A percentile compares a stretch with the other conserved stretches of the same genome.
Evolutionary conservation across 805 yeast genomes (phyloP).

Genomic region (Ogataea methylovora): DNA sequence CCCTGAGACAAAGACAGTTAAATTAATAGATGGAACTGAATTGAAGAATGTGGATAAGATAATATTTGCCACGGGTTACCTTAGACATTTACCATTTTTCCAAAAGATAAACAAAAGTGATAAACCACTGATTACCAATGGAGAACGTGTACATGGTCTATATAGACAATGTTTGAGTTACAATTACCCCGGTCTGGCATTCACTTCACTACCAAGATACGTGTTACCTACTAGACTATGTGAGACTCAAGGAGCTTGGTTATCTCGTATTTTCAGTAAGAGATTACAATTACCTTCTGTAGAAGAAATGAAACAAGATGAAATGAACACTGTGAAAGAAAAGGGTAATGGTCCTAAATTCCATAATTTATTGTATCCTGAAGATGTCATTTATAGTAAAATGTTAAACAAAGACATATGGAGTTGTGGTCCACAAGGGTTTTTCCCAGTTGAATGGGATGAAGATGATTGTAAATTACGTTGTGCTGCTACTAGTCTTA

Average conservation of each 20-base stretch:
- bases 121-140: constrained; percentile 34
- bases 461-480: constrained; percentile 35
- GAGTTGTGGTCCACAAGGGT: constrained; percentile 36
- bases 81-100: constrained; percentile 54
- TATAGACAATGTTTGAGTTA: constrained; percentile 55
- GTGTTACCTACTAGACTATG: constrained; percentile 57
- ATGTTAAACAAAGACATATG: constrained; percentile 28
- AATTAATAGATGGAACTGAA: constrained; percentile 40
- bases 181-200: constrained; percentile 55
- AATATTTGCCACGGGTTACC: constrained; percentile 69
- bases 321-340: constrained; percentile 25
- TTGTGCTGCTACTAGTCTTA: constrained; percentile 34
- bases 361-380: constrained; percentile 47
- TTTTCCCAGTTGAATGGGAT: constrained; percentile 47
- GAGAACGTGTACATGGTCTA: constrained; percentile 40
- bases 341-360: constrained; percentile 37
- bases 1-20: constrained; percentile 28
- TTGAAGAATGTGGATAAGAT: constrained; percentile 43
- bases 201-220: constrained; percentile 55
- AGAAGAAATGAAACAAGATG: constrained; percentile 39
- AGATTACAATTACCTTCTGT: constrained; percentile 41
- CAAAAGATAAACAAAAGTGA: constrained; percentile 17
- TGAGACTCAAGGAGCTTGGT: constrained; percentile 55
- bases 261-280: constrained; percentile 56
- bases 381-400: constrained; percentile 47